Base-by-base conservation (phyloP, 345 rosid genomes). In the Passiflora organensis region DNA sequence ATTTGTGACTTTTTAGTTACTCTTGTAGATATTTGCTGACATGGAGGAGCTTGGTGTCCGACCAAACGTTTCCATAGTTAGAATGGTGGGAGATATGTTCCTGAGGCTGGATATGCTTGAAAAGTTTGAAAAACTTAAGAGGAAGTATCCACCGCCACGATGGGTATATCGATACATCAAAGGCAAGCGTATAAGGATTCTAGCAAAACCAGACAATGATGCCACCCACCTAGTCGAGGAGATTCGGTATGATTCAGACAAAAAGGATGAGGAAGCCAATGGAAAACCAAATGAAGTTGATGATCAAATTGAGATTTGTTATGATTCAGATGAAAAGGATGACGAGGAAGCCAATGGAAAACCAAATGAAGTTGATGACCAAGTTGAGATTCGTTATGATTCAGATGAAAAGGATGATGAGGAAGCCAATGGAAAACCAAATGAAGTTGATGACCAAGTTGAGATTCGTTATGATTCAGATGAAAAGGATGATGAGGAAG, bases 31-130 rank as follows among this genome's bases (percentile, higher is more conserved):
- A 68, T 93, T 93, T 76, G 99, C 95, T 46, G 96, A 93, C 67
- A 93, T 93, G 99, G 99, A 89, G 78, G 99, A 93, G 75, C 95
- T 86, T 43, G 86, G 86, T 20, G 76, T 93, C 53, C 74, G 73
- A 54, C 99, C 96, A 8, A 71, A 71, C 57, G 51, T 72, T 55
- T 38, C 94, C 13, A 76, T 76, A 42, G 85, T 88, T 52, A 49
- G 68, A 14, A 84, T 93, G 99, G 65, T 86, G 67, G 98, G 93
- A 22, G 71, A 71, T 38, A 82, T 74, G 51, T 88, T 91, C 75
- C 61, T 72, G 69, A 77, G 80, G 64, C 56, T 82, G 15, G 87
- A 69, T 28, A 84, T 84, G 96, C 45, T 64, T 59, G 96, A 91
- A 70, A 88, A 88, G 60, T 76, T 78, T 41, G 70, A 80, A 37